Evolutionary conservation across 495 filamentous ascomycete species (phyloP).

Genomic region (Neurospora tetrasperma): DNA sequence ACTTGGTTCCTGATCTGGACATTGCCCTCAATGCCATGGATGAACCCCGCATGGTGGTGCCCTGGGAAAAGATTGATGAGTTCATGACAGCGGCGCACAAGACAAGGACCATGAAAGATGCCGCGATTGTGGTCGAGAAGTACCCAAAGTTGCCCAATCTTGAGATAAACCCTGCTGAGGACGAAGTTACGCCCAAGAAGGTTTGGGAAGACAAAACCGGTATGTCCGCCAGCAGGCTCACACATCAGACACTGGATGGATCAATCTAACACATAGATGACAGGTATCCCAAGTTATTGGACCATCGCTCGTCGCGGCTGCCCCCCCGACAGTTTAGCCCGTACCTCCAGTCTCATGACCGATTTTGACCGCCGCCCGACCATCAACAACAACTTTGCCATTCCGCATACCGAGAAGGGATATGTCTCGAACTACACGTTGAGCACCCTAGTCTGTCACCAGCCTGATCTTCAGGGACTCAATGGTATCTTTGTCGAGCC

Average conservation of each 20-base stretch:
- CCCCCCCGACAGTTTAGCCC: constrained; percentile 48
- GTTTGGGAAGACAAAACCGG: constrained; percentile 33
- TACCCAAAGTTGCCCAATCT: constrained; percentile 24
- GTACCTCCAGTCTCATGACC: constrained; percentile 30
- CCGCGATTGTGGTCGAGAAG: constrained; percentile 20
- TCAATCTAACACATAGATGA: constrained; percentile 11
- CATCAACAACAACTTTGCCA: constrained; percentile 29
- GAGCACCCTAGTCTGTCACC: constrained; percentile 54
- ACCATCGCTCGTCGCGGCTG: constrained; percentile 50
- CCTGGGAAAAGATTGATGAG: constrained; percentile 53
- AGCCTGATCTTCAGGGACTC: constrained; percentile 47
- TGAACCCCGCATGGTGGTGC: constrained; percentile 55
- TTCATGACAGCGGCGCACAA: constrained; percentile 45
- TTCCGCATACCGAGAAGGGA: constrained; percentile 40
- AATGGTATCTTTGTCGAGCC: constrained; percentile 67
- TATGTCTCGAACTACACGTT: constrained; percentile 57
- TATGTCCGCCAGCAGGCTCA: constrained; percentile 13
- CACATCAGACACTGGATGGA: not conserved
- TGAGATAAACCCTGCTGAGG: constrained; percentile 19
- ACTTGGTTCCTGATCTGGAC: constrained; percentile 61
- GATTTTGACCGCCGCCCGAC: constrained; percentile 31
- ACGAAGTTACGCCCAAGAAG: constrained; percentile 18
- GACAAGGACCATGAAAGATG: constrained; percentile 31
- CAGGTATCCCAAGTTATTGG: constrained; percentile 46
- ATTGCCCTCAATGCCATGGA: constrained; percentile 60